These are phyloP conservation scores for Aspergillus candidus DNA, from an alignment of 2,329 filamentous ascomycete species.

Conservation along the genomic window DNA sequence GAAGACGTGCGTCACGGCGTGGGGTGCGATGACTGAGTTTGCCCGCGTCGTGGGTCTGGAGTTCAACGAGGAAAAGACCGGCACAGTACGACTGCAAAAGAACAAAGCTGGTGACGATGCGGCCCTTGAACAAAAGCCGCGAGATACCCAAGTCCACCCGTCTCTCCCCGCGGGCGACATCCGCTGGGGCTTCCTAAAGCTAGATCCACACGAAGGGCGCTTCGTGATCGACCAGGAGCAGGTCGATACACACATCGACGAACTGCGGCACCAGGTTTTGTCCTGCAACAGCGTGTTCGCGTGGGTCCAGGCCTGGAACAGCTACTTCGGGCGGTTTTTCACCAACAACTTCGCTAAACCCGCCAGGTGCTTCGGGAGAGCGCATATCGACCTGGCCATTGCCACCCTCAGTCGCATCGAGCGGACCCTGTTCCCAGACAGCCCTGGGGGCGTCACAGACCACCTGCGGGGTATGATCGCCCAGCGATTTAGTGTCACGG, in stretches of 20 bases:
- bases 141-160: background rate
- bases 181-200: conserved; percentile 54
- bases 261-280: conserved; percentile 54
- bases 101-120: conserved; percentile 1
- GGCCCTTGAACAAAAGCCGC: conserved; percentile 1
- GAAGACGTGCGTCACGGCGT: conserved; percentile 50
- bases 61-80: conserved; percentile 55
- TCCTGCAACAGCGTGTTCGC: conserved; percentile 52
- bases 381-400: conserved; percentile 53
- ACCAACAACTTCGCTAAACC: conserved; percentile 53
- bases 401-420: conserved; percentile 50
- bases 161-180: conserved; percentile 49
- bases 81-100: conserved; percentile 41
- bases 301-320: conserved; percentile 57
- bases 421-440: conserved; percentile 43
- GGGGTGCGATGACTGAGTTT: conserved; percentile 54
- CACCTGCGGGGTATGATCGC: conserved; percentile 50
- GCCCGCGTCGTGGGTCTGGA: conserved; percentile 50
- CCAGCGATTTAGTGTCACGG: conserved; percentile 45
- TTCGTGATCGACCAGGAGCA: conserved; percentile 56
- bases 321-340: conserved; percentile 53
- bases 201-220: conserved; percentile 48
- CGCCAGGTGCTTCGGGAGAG: conserved; percentile 49
- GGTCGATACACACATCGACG: conserved; percentile 55
- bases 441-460: conserved; percentile 46